These are phyloP conservation scores for Botrytis byssoidea DNA, from an alignment of 2,329 filamentous ascomycete species.

Conservation along the genomic window DNA sequence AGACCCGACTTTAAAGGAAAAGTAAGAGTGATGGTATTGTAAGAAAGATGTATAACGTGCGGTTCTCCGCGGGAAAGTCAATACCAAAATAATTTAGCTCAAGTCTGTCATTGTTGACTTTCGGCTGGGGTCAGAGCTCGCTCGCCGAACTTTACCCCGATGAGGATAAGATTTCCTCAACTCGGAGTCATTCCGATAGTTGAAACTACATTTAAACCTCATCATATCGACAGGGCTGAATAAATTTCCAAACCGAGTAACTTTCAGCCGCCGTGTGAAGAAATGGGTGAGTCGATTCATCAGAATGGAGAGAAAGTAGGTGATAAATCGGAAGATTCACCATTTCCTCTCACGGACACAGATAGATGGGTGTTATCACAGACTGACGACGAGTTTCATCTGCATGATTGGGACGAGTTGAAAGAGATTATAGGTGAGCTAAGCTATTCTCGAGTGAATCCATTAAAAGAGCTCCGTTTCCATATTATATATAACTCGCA, in stretches of 20 bases:
- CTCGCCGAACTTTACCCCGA: constrained; percentile 17
- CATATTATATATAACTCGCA: neutral
- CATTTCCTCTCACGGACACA: constrained; percentile 59
- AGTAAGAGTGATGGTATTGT: neutral
- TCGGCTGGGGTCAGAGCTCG: constrained; percentile 15
- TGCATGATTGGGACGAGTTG: constrained; percentile 72
- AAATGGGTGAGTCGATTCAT: constrained; percentile 8
- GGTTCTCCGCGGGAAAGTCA: neutral
- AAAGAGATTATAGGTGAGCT: constrained; percentile 62
- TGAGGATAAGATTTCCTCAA: constrained; percentile 20
- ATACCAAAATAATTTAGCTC: neutral
- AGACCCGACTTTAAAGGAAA: neutral
- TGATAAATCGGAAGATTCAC: constrained; percentile 34
- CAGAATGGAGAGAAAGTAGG: constrained; percentile 5
- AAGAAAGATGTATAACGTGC: neutral
- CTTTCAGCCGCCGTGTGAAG: constrained; percentile 20
- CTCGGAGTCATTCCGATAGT: neutral
- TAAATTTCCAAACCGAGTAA: constrained; percentile 5
- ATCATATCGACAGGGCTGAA: constrained; percentile 20
- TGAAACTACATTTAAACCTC: constrained; percentile 5
- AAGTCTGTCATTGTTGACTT: constrained; percentile 10
- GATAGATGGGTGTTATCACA: constrained; percentile 59
- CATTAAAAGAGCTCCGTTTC: neutral
- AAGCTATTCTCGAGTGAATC: neutral
- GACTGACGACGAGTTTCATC: constrained; percentile 68